Evolutionary conservation across 345 rosid genomes (phyloP).

Genomic region (Eucalyptus camaldulensis): DNA sequence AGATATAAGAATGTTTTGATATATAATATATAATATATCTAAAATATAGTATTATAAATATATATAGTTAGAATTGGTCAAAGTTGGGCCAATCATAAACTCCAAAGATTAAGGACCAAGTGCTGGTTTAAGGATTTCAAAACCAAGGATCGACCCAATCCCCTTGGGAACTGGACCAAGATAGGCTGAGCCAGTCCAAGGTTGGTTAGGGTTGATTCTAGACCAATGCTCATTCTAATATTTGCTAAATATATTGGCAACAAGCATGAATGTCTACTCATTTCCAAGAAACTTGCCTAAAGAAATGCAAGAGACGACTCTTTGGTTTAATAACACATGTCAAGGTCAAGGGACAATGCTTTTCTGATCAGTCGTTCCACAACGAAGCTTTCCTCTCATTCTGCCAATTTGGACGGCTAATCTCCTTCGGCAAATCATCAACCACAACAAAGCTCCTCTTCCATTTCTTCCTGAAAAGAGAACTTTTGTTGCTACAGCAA

Average conservation of each 20-base stretch:
- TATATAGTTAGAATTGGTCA: too few relatives aligned
- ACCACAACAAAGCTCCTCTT: neutral
- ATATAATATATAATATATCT: too few relatives aligned
- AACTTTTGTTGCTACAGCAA: neutral
- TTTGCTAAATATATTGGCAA: neutral
- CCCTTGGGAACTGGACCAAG: rapidly evolving
- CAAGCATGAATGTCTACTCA: neutral
- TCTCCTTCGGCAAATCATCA: neutral
- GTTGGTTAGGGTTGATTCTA: rapidly evolving
- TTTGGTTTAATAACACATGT: neutral
- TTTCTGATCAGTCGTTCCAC: neutral
- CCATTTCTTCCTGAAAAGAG: neutral
- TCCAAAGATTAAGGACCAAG: too few relatives aligned
- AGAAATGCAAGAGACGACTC: neutral
- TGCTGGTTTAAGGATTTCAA: too few relatives aligned
- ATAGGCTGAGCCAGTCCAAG: too few relatives aligned
- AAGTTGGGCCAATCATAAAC: too few relatives aligned
- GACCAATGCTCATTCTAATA: too few relatives aligned
- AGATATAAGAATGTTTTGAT: too few relatives aligned
- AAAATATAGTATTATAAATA: too few relatives aligned
- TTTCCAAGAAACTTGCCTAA: neutral
- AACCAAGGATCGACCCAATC: rapidly evolving
- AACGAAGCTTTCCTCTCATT: neutral
- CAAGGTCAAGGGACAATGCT: neutral
- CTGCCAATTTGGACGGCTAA: neutral